Percentiles rank a stretch among this genome's conserved stretches.
These are phyloP conservation scores for Picea glauca DNA, from an alignment of 75 land plant genomes.

Conservation along the genomic window DNA sequence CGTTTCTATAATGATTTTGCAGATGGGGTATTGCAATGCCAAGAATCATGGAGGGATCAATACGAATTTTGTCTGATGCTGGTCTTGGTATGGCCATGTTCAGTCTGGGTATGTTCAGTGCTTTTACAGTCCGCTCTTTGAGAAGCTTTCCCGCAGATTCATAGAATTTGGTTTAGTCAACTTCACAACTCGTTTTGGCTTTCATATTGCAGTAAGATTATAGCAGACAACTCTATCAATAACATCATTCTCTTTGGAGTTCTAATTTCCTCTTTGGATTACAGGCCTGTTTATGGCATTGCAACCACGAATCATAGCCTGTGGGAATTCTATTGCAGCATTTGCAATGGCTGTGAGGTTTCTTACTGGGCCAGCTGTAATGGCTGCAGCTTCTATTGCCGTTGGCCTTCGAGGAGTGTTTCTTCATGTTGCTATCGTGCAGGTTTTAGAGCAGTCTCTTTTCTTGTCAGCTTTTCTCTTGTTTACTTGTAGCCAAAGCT, in stretches of 20 bases:
- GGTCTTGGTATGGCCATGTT: constrained; percentile 99
- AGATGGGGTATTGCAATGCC: constrained; percentile 93
- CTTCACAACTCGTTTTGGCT: neutral
- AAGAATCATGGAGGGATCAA: constrained; percentile 62
- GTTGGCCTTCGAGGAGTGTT: constrained; percentile 72
- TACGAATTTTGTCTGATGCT: constrained; percentile 80
- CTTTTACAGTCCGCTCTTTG: neutral
- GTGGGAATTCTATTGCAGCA: constrained; percentile 72
- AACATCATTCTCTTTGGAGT: neutral
- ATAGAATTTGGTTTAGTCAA: neutral
- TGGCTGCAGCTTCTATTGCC: constrained; percentile 87
- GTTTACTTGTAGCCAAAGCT: neutral
- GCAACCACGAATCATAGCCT: constrained; percentile 79
- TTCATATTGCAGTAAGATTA: neutral
- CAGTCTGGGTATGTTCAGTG: constrained; percentile 66
- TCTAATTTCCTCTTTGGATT: neutral
- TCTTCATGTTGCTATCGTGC: constrained; percentile 86
- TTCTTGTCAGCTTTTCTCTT: too few relatives aligned
- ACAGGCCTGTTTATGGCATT: constrained; percentile 95
- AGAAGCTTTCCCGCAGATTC: neutral
- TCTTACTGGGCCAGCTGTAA: constrained; percentile 85
- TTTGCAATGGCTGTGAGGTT: constrained; percentile 87
- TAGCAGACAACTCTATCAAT: neutral
- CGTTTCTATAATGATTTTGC: constrained; percentile 3
- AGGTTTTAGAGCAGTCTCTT: constrained; percentile 37